Conservation (phyloP, 1,139 yeast genomes). For the Geotrichum fermentans region DNA sequence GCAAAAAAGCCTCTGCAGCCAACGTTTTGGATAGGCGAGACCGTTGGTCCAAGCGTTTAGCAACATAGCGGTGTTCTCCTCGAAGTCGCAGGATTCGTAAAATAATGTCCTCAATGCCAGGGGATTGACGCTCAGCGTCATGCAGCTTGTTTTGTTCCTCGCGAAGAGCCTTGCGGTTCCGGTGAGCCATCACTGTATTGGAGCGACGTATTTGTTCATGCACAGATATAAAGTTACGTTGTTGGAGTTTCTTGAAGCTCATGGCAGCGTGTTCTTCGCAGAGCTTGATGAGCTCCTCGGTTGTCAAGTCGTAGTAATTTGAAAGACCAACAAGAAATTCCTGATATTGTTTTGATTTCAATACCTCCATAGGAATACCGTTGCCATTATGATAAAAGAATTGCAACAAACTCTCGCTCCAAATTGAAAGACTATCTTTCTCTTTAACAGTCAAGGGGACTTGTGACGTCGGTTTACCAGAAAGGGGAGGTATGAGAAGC, state of each 20-base stretch:
- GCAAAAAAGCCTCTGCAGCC: slow-evolving; percentile 47
- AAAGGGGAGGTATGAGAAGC: slow-evolving; percentile 64
- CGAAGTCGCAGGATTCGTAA: slow-evolving; percentile 50
- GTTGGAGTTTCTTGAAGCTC: slow-evolving; percentile 31
- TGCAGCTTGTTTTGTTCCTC: slow-evolving; percentile 49
- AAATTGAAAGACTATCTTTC: slow-evolving; percentile 63
- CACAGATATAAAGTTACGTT: slow-evolving; percentile 37
- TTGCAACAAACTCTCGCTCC: slow-evolving; percentile 63
- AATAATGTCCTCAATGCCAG: slow-evolving; percentile 65
- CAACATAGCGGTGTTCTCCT: slow-evolving; percentile 48
- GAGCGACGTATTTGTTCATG: slow-evolving; percentile 58
- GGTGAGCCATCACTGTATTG: slow-evolving; percentile 68
- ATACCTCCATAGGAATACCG: slow-evolving; percentile 66
- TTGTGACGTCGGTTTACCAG: slow-evolving; percentile 49
- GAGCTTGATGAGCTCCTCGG: slow-evolving; percentile 50
- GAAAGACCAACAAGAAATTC: slow-evolving; percentile 56
- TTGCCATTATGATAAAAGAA: slow-evolving; percentile 80
- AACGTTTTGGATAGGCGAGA: slow-evolving; percentile 59
- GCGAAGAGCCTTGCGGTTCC: slow-evolving; percentile 58
- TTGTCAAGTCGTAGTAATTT: slow-evolving; percentile 58
- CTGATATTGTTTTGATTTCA: slow-evolving; percentile 63
- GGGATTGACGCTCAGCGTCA: slow-evolving; percentile 50
- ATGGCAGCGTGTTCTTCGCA: slow-evolving; percentile 47
- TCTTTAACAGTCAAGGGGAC: slow-evolving; percentile 56
- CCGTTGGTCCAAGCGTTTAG: slow-evolving; percentile 55